Evolutionary conservation across 1,284 basidiomycete genomes (phyloP), one percentile per base, ranked within the genome.

Genomic region (Coniophora puteana): DNA sequence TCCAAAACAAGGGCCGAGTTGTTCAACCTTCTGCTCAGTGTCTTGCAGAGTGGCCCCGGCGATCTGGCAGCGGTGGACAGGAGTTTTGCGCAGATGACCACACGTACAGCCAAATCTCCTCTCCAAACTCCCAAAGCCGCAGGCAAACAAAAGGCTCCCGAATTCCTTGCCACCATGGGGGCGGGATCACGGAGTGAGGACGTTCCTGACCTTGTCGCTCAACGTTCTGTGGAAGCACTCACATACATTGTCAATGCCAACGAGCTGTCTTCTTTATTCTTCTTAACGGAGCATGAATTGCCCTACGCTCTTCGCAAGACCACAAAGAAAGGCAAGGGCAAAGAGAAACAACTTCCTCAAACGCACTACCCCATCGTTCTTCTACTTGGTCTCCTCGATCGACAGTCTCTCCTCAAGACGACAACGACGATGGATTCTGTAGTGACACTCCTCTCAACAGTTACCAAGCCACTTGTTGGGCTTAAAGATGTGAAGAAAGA

Each of bases 21-120:
- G 21, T 89, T 99, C 69, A 94, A 93, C 57, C 76, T 97, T 21
- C 76, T 99, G 14, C 74, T 99, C 10, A 87, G 82, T 48, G 92
- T 99, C 46, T 71, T 99, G 4, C 92, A 97, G 61, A 96, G 97
- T 53, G 95, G 95, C 13, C 89, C 93, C 1, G 91, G 89, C 11
- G 96, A 98, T 60, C 74, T 95, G 8, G 83, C 86, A 4, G 81
- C 89, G 1, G 92, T 98, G 14, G 96, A 99, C 66, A 88, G 85
- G 58, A 94, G 91, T 56, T 97, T 96, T 59, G 79, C 92, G 5
- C 91, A 95, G 60, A 83, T 98, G 83, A 88, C 88, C 2, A 74
- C 93, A 48, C 80, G 83, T 25, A 75, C 72, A 50, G 69, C 78
- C 16, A 84, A 88, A 65, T 62, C 70, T n/a, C 53, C 62, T 16